These are phyloP conservation scores for Ustilago tritici DNA, from an alignment of 1,284 basidiomycete species.

Conservation along the genomic window DNA sequence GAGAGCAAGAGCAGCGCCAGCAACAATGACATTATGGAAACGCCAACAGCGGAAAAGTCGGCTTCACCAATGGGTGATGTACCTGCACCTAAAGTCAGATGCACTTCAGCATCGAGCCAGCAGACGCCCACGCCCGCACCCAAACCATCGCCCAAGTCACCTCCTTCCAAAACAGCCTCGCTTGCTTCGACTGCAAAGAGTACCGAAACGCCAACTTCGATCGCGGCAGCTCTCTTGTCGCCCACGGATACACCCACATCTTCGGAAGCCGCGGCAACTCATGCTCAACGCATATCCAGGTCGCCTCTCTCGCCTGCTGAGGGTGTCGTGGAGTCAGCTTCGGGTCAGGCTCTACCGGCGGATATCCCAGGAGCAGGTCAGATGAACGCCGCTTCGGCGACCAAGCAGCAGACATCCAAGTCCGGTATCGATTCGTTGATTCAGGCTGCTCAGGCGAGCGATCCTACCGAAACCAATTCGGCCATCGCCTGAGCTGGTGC, in stretches of 20 bases:
- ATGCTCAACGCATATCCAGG: slow-evolving; percentile 22
- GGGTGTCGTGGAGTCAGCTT: slow-evolving; percentile 26
- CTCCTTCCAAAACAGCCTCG: slow-evolving; percentile 9
- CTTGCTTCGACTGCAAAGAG: slow-evolving; percentile 14
- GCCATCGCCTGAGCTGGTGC: slow-evolving; percentile 28
- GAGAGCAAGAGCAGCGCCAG: slow-evolving; percentile 9
- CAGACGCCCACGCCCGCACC: slow-evolving; percentile 9
- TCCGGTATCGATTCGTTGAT: slow-evolving; percentile 41
- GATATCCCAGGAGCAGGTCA: slow-evolving; percentile 41
- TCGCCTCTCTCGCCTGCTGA: slow-evolving; percentile 30
- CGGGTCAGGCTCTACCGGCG: slow-evolving; percentile 37
- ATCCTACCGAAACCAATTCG: slow-evolving; percentile 37
- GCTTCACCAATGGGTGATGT: slow-evolving; percentile 8
- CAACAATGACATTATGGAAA: slow-evolving; percentile 4
- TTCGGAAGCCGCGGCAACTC: slow-evolving; percentile 36
- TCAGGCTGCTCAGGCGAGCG: slow-evolving; percentile 27
- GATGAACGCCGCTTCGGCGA: slow-evolving; percentile 42
- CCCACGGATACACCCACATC: slow-evolving; percentile 43
- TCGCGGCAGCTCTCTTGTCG: slow-evolving; percentile 37
- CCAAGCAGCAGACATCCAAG: slow-evolving; percentile 46
- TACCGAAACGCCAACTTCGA: slow-evolving; percentile 27
- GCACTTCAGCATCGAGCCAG: slow-evolving; percentile 28
- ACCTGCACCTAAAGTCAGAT: slow-evolving; percentile 37
- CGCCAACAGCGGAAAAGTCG: slow-evolving; percentile 13
- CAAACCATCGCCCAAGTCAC: slow-evolving; percentile 7